Base-by-base conservation (phyloP, 2,329 filamentous ascomycete genomes). In the Myriangium duriaei region DNA sequence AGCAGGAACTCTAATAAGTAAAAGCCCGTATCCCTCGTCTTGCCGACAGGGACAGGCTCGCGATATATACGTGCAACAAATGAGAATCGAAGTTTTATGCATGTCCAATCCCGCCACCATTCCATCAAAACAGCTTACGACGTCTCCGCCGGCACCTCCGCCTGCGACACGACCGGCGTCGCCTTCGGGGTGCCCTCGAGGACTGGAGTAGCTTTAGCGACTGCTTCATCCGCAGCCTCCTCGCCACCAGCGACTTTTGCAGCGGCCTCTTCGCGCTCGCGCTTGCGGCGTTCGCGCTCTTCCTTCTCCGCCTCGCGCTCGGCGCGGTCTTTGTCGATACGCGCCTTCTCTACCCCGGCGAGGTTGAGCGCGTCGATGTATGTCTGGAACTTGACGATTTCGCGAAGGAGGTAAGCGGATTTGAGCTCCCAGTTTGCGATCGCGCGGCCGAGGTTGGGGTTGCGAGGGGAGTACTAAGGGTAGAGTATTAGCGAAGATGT, bases 391-490 rank as follows among this genome's bases (percentile, higher is more conserved):
- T 96, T 96, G 59, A 96, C 86, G 57, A 92, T 95, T 63, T 98
- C 91, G 24, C 83, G 71, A 10, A 96, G 69, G 29, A 98, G 64
- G 55, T 96, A 94, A 18, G 83, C 79, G 40, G 84, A 92, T 65
- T 96, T 96, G 53, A 81, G 78, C 65, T 98, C 87, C 88, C 91
- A 98, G 59, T 98, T 98, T 13, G 79, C 71, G 81, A 96, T 88
- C 11, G 88, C 85, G 59, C 81, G 87, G 45, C 66, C 67, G 11
- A 79, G 74, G 52, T 96, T 96, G 26, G 75, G 71, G 44, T 88
- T 81, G 18, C 86, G 75, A 3, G 85, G 81, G 11, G 84, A 86
- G 56, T 92, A 96, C 70, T 74, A 45, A 14, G n/a, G 34, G 9
- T 11, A 14, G 17, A 11, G 26, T 17, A 37, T 48, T 18, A 47